Base-by-base conservation (phyloP, 1,139 yeast genomes). In the Pichia cactophila region DNA sequence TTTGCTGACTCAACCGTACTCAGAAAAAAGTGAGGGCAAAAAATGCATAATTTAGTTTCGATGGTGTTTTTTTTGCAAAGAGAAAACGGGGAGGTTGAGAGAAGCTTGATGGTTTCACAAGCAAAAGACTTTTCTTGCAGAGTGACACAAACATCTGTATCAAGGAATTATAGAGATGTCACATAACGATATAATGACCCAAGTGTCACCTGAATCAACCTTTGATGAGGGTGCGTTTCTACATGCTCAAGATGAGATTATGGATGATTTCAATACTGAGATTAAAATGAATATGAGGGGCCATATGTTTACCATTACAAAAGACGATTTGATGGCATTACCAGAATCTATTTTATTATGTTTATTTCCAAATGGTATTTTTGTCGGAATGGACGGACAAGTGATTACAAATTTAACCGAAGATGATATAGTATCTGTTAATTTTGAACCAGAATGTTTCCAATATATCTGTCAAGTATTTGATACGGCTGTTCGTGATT, bases 321-420 rank as follows among this genome's bases (percentile, higher is more conserved):
- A 96, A 55, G 96, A 88, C 58, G 96, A 88, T 64, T 75, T 92
- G 57, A 83, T 89, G 85, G 81, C 90, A 50, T 71, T 92, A 47
- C 97, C 98, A 1, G 97, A 94, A 65, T 81, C 92, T 55, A 82
- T 94, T 33, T 71, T 94, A 54, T 75, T 90, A 50, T 88, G 97
- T 58, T 69, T 87, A 49, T 94, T 82, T 66, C 96, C 97, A 16
- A 86, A 87, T 57, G 97, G 97, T 37, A 90, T 89, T 7, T 83
- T 86, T 62, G 74, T 86, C 52, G 94, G 87, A 63, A 74, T 74
- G 49, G 69, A 78, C 47, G 95, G 94, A 3, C 82, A 80, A 52
- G 84, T 84, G n/a, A 84, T 86, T 49, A 76, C 86, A 42, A 84
- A 83, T 57, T 68, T 85, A 60, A 81, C 92, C 0, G 90, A 86